Base-by-base conservation (phyloP, 164 flowering plant species). In the Annona cherimola region DNA sequence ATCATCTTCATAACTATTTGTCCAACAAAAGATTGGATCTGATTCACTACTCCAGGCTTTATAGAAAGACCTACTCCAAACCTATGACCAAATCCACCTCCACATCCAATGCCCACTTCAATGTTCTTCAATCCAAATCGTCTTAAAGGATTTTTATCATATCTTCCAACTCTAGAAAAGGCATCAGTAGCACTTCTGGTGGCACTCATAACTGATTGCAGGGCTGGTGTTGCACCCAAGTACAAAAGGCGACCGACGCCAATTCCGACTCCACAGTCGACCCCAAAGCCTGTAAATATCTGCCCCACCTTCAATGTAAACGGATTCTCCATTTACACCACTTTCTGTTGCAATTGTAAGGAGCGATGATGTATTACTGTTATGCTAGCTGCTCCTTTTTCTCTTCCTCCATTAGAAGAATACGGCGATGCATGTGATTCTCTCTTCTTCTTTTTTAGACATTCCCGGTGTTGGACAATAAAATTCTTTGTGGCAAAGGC, bases 1-100 rank as follows among this genome's bases (percentile, higher is more conserved):
- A 87, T 87, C 87, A 90, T 46, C 76, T 82, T 85, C 54, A 72
- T 76, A 72, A 81, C 46, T 57, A 81, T 79, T 92, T 84, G 81
- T 45, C 81, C 71, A 63, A 87, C 11, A 79, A 68, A 76, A 68
- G 84, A 79, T 76, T 91, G 97, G 76, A 87, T 62, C 63, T 82
- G 84, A 73, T 86, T 78, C 75, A 91, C 67, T 69, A 85, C 92
- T 39, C 89, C 83, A 70, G 98, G 98, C 84, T 95, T 95, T 78
- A 93, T 67, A 77, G 98, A 93, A 79, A 93, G 77, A 96, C 99
- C 98, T 73, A 86, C 83, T 83, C 99, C 98, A 85, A 93, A 88
- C 62, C 97, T 98, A 86, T 90, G 94, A 65, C 99, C 98, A 81
- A 93, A 80, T 65, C 98, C 99, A 71, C 91, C 84, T 73, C 99